Evolutionary conservation across 2,329 filamentous ascomycete species (phyloP).

Genomic region (Raffaelea deltoideospora): DNA sequence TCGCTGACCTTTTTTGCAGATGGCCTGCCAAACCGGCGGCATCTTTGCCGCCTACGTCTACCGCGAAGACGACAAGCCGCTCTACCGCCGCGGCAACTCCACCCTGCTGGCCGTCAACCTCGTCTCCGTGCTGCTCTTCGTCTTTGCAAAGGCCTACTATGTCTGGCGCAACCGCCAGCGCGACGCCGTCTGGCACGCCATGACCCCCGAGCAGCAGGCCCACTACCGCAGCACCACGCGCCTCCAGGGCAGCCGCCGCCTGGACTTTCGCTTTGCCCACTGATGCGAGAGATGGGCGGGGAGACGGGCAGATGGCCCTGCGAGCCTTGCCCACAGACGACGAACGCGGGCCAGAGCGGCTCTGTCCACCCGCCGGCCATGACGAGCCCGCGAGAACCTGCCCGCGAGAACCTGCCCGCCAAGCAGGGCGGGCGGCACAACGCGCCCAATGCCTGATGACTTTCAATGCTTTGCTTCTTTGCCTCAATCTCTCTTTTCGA

Average conservation of each 20-base stretch:
- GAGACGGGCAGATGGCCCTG: too few species aligned
- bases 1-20: too few species aligned
- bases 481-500: too few species aligned
- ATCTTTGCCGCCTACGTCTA: conserved; percentile 24
- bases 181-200: conserved; percentile 28
- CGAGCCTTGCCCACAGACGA: too few species aligned
- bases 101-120: conserved; percentile 18
- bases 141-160: conserved; percentile 37
- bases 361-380: too few species aligned
- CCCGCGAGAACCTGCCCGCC: too few species aligned
- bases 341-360: too few species aligned
- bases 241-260: conserved; percentile 27
- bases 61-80: conserved; percentile 7
- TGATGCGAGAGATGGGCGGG: too few species aligned
- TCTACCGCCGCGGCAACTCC: conserved; percentile 10
- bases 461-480: too few species aligned
- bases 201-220: conserved; percentile 25
- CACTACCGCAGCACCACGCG: conserved; percentile 21
- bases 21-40: conserved; percentile 20
- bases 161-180: conserved; percentile 28
- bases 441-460: too few species aligned
- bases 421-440: too few species aligned
- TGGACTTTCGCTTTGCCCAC: conserved; percentile 29
- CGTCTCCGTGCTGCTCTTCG: conserved; percentile 32
- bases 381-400: too few species aligned